Conservation (phyloP, 2,329 filamentous ascomycete genomes). For the Aspergillus pseudonomiae region DNA sequence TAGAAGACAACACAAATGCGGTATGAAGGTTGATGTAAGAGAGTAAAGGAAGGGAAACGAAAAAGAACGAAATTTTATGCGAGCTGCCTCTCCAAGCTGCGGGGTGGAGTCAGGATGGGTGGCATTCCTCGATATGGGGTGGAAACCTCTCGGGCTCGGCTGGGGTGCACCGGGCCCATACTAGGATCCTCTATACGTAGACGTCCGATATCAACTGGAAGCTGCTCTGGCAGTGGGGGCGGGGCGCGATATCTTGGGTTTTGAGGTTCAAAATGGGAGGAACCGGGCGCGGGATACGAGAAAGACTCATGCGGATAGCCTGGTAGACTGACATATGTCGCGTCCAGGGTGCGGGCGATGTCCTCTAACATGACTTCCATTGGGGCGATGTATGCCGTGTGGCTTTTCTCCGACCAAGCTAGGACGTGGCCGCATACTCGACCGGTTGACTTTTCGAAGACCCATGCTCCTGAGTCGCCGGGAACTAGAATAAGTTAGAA, state of each 20-base stretch:
- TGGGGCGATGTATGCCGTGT: constrained; percentile 87
- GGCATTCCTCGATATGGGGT: constrained; percentile 30
- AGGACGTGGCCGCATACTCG: constrained; percentile 87
- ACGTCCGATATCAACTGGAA: constrained; percentile 32
- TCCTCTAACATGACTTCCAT: constrained; percentile 90
- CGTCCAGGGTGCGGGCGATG: constrained; percentile 76
- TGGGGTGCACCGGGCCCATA: constrained; percentile 23
- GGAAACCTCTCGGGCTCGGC: constrained; percentile 26
- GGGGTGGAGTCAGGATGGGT: constrained; percentile 33
- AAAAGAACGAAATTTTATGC: constrained; percentile 30
- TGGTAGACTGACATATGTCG: constrained; percentile 70
- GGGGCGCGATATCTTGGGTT: constrained; percentile 26
- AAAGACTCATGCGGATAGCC: constrained; percentile 43
- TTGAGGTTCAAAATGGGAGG: constrained; percentile 19
- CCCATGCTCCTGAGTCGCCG: constrained; percentile 91
- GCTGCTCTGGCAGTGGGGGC: constrained; percentile 27
- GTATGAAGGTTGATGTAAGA: background rate
- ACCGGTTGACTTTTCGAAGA: constrained; percentile 78
- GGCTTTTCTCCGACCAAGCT: constrained; percentile 79
- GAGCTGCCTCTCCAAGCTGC: constrained; percentile 43
- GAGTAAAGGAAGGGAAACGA: background rate
- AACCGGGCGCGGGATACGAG: constrained; percentile 26
- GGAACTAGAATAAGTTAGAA: constrained; percentile 57
- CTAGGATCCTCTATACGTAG: constrained; percentile 26
- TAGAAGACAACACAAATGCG: background rate